Evolutionary conservation across 768 basidiomycete species (phyloP), one percentile per base, ranked within the genome.

Genomic region (Obba rivulosa): DNA sequence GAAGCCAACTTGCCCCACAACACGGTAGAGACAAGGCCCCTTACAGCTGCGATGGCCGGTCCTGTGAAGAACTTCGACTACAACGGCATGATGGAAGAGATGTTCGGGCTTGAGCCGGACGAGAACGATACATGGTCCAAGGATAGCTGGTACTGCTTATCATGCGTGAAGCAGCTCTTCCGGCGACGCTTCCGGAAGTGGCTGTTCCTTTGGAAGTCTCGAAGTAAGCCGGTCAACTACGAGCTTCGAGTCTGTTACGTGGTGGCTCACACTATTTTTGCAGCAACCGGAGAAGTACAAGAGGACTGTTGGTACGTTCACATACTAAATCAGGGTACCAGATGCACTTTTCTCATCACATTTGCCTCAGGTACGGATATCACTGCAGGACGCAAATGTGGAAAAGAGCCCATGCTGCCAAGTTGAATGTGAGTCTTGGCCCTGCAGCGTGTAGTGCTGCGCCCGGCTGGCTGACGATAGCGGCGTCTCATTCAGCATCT

Each of bases 341-440:
- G n/a, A n/a, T n/a, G n/a, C 13, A 14, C 35, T 4, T 9, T 22
- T 14, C 21, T 41, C 37, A 25, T 37, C 2, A 21, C 17, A n/a
- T n/a, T n/a, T 34, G 24, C 28, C 10, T 7, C 38, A 65, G 63
- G 63, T 69, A 69, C 42, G 67, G 67, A 8, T 67, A 65, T 42
- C 61, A 63, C 41, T 69, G 67, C 41, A 62, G 67, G 36, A 69
- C 67, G 10, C 63, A 65, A 56, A 46, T 50, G 1, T 66, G 67
- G 48, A 61, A 52, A 17, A 10, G 16, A 2, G 22, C 14, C 1
- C 67, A 69, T 46, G 66, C 65, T 0, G 3, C 16, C 36, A 58
- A 53, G 46, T 49, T 66, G 46, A 68, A 68, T 41, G 66, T 68
- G 44, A 37, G 66, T 36, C 17, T 36, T 2, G 35, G 45, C 31